Evolutionary conservation across 441 rosid genomes (phyloP).

Genomic region (Syzygium syzygioides): DNA sequence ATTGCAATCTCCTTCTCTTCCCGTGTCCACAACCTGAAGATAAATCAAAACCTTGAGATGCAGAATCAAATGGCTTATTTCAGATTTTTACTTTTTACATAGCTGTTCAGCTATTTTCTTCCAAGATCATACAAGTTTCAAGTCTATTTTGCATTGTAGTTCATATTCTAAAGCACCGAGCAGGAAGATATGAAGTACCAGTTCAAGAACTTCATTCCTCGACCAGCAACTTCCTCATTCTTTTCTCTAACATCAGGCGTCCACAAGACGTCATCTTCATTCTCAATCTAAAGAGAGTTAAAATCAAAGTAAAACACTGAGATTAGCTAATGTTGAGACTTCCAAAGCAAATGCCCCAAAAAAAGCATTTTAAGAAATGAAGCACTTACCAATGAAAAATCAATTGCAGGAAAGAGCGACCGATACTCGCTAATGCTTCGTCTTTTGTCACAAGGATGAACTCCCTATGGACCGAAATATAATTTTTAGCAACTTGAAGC

Average conservation of each 20-base stretch:
- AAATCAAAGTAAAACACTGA: not conserved
- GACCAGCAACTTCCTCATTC: conserved; percentile 62
- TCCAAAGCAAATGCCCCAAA: not conserved
- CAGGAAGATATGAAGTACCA: conserved; percentile 34
- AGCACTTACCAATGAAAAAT: conserved; percentile 64
- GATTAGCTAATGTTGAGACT: not conserved
- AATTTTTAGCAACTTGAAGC: not conserved
- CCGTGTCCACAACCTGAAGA: conserved; percentile 73
- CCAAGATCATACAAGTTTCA: not conserved
- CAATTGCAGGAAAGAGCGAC: conserved; percentile 76
- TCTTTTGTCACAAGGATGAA: conserved; percentile 54
- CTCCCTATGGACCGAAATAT: conserved; percentile 4
- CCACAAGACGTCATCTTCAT: conserved; percentile 64
- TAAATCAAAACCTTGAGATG: not conserved
- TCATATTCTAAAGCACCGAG: not conserved
- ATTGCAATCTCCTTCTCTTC: conserved; percentile 84
- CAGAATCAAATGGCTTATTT: not conserved
- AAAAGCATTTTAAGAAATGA: not conserved
- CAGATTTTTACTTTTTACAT: not conserved
- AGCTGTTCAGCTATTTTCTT: not conserved
- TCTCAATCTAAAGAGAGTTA: conserved; percentile 47
- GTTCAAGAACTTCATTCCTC: conserved; percentile 71
- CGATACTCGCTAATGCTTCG: conserved; percentile 60
- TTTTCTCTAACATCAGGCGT: conserved; percentile 54
- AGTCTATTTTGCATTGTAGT: not conserved